Evolutionary conservation across 805 yeast genomes (phyloP), one percentile per base, ranked within the genome.

Genomic region (Hanseniaspora mollemarum): DNA sequence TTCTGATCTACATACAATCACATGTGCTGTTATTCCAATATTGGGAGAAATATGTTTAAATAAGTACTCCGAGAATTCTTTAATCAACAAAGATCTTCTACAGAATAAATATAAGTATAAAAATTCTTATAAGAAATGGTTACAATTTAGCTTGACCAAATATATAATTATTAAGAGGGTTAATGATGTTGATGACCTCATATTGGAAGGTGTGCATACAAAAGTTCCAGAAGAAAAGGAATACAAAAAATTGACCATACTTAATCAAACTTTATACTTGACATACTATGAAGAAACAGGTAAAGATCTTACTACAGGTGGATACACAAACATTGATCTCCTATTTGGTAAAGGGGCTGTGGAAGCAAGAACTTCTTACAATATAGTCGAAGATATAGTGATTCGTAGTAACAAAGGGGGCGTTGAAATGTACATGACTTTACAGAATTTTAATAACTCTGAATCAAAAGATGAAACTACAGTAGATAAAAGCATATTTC

Each of bases 301-400:
- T 4, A 36, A 46, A 33, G 21, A 16, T n/a, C 32, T 39, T 12
- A 31, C 25, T 18, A 16, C 28, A 9, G 35, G 33, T 19, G 52
- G 25, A 22, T 68, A 78, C 1, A 62, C 78, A 7, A 84, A 73
- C 13, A 58, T 87, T 12, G 86, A 83, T 55, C 71, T 86, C 1
- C 65, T 88, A 32, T 87, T 78, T 67, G 94, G 94, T 1, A 60
- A 62, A 2, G 85, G 80, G 55, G 81, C 84, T 1, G 77, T 75
- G 2, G 95, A 86, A 48, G 94, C 95, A 3, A 69, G 95, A 51
- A 77, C 78, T 0, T 75, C 75, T 43, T 87, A 95, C 95, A 55
- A 61, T 4, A 16, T 46, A 2, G 56, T 76, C 7, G 52, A 70
- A 3, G 54, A 55, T 53, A 60, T 58, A 1, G 16, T 41, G 18